Conservation (phyloP, 331 rosid genomes). For the Quercus tomentella region DNA sequence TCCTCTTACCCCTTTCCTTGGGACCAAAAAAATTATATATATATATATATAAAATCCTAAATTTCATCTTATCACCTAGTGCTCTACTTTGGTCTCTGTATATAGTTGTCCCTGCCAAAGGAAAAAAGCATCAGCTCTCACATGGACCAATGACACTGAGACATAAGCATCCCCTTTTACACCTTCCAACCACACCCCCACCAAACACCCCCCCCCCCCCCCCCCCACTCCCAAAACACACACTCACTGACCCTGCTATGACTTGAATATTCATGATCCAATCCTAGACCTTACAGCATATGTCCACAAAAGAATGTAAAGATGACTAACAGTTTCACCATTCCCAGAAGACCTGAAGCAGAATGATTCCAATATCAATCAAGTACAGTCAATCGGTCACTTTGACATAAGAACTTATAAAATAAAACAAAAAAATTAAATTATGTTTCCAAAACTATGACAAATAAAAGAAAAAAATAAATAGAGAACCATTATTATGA, state of each 20-base stretch:
- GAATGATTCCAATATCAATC: too few relatives aligned
- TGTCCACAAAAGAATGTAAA: not conserved
- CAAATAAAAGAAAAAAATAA: not conserved
- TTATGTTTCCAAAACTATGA: not conserved
- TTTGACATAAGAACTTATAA: not conserved
- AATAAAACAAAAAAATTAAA: not conserved
- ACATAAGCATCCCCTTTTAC: not conserved
- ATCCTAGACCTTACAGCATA: not conserved
- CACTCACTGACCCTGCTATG: not conserved
- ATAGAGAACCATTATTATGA: not conserved
- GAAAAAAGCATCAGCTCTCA: not conserved
- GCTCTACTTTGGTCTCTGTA: not conserved
- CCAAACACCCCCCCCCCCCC: accelerated
- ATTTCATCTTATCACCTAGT: not conserved
- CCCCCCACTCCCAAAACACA: too few relatives aligned
- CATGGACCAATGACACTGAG: not conserved
- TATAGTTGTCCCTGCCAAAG: not conserved
- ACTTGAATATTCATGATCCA: not conserved
- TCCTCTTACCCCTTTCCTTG: too few relatives aligned
- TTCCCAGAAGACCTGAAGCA: not conserved
- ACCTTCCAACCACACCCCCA: not conserved
- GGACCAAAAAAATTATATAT: too few relatives aligned
- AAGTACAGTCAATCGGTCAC: not conserved
- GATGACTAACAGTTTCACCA: not conserved
- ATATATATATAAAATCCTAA: not conserved